phyloP scores from a whole-genome alignment of 2,329 filamentous ascomycete species.

The Pseudogymnoascus sp. region DNA sequence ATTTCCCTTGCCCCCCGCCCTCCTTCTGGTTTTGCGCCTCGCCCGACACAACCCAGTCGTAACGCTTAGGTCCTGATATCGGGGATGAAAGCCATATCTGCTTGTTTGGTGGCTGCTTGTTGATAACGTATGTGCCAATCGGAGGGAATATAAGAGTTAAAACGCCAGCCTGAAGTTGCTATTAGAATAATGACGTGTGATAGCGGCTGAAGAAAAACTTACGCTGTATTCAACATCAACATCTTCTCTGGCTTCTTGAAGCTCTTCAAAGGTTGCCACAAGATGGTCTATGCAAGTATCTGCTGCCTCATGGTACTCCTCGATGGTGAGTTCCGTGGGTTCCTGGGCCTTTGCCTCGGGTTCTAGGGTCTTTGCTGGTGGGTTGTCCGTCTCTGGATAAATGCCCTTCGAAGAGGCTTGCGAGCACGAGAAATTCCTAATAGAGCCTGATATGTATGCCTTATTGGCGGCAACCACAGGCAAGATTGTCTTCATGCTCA shows the following conservation, averaged over 20 bases:
- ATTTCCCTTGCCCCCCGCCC: conserved; percentile 64
- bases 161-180: conserved; percentile 64
- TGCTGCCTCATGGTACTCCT: conserved; percentile 69
- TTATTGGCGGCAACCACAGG: background rate
- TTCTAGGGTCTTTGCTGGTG: conserved; percentile 38
- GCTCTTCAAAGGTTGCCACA: conserved; percentile 57
- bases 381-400: conserved; percentile 52
- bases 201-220: conserved; percentile 31
- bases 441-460: background rate
- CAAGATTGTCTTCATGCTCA: background rate
- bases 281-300: conserved; percentile 64
- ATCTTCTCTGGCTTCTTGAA: conserved; percentile 66
- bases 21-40: conserved; percentile 75
- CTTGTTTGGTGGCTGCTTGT: conserved; percentile 97
- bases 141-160: conserved; percentile 65
- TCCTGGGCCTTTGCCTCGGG: conserved; percentile 36
- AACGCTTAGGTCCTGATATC: conserved; percentile 84
- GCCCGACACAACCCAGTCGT: conserved; percentile 73
- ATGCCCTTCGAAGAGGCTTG: conserved; percentile 39
- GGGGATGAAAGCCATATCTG: conserved; percentile 96
- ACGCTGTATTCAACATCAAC: conserved; percentile 88
- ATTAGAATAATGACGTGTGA: conserved; percentile 9
- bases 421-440: background rate
- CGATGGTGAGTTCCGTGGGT: conserved; percentile 59
- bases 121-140: conserved; percentile 82